Percentiles rank a stretch among this genome's conserved stretches.
Conservation (phyloP, 177 flowering plant species). For the Vitis hybrid region DNA sequence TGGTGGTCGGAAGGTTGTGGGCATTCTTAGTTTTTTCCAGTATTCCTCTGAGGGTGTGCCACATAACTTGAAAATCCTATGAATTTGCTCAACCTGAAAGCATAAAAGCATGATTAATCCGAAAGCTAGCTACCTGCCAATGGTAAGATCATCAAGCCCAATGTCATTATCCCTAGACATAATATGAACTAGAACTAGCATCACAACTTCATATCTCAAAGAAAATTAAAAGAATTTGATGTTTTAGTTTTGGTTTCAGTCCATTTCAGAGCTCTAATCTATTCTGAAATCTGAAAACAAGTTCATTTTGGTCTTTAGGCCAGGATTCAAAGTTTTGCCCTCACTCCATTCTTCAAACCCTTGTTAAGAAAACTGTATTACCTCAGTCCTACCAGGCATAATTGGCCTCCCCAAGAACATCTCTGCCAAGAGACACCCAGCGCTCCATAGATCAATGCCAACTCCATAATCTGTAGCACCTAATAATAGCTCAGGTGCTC, state of each 20-base stretch:
- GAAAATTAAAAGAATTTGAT: no score
- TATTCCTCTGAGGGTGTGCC: slow-evolving; percentile 73
- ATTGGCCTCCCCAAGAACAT: slow-evolving; percentile 61
- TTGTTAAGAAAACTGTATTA: slow-evolving; percentile 10
- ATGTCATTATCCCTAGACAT: neutral
- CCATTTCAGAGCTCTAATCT: no score
- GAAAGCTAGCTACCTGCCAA: neutral
- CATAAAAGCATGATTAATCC: slow-evolving; percentile 2
- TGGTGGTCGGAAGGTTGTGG: slow-evolving; percentile 49
- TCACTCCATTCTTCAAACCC: no score
- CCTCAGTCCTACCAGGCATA: slow-evolving; percentile 72
- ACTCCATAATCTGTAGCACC: slow-evolving; percentile 66
- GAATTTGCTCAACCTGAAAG: slow-evolving; percentile 66
- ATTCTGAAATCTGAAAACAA: no score
- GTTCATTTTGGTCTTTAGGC: neutral
- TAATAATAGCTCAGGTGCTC: slow-evolving; percentile 67
- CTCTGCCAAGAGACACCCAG: slow-evolving; percentile 69
- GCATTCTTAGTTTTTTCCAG: slow-evolving; percentile 51
- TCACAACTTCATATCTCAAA: neutral
- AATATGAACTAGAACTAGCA: neutral
- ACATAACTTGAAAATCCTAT: slow-evolving; percentile 66
- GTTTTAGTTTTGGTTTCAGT: no score
- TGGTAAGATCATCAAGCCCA: slow-evolving; percentile 4
- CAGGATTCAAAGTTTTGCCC: no score
- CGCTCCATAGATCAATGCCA: slow-evolving; percentile 78